Base-by-base conservation (phyloP, 768 basidiomycete species). In the Pisolithus microcarpus region DNA sequence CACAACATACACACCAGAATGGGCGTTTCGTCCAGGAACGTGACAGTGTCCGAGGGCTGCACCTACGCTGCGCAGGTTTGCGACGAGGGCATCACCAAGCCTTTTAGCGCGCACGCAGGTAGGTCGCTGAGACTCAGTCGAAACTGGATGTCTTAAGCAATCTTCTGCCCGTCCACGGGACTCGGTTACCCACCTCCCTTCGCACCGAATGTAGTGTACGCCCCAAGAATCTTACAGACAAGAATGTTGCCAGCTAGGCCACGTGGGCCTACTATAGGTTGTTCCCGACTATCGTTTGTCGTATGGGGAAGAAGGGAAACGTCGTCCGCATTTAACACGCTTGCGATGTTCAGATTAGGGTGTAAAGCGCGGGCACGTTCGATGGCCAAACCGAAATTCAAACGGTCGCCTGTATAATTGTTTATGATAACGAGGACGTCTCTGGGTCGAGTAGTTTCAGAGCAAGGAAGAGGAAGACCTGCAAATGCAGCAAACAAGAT, bases 141-240 rank as follows among this genome's bases (percentile, higher is more conserved):
- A 50, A 10, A 28, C 48, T 38, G 43, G 19, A 1, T 23, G 39
- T 6, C 16, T n/a, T 31, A 21, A 30, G 16, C 7, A 15, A 19
- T 13, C 34, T 4, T 34, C 13, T 15, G 34, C 34, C 5, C 13
- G 5, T 11, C 34, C 34, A 34, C 34, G 5, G 34, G 23, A 23
- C 42, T 43, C 23, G 1, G 15, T 24, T 15, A 43, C 42, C 50
- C 19, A 69, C 70, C 4, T 67, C 66, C 4, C 63, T 63, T 52
- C 65, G 69, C 11, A 72, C 74, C 16, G 69, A 60, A 30, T 48
- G 49, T 48, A 67, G 71, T 16, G 74, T 61, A 9, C 60, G 75
- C 76, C 4, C 79, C 79, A 16, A 82, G 68, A 43, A 82, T 67
- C 62, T 82, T 81, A 66, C 79, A 81, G 1, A 78, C 75, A 42